Conservation (phyloP, 148 eudicot genomes). For the Polygonum maritimum region DNA sequence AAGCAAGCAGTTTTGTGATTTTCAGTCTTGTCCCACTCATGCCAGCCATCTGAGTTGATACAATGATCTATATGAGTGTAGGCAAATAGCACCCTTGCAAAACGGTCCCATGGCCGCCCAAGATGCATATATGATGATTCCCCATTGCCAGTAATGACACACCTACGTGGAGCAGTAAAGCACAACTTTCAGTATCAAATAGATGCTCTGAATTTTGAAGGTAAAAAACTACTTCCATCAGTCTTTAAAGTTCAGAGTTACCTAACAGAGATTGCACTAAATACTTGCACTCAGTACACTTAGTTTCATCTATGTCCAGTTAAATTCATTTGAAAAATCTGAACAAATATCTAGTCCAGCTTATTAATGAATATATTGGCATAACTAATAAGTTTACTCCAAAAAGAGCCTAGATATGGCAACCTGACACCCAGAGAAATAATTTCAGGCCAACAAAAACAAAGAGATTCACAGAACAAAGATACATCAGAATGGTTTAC, state of each 20-base stretch:
- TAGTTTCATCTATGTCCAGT: too few relatives aligned
- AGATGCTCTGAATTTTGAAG: background rate
- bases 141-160: conserved; percentile 89
- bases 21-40: conserved; percentile 86
- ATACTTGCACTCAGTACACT: too few relatives aligned
- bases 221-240: too few relatives aligned
- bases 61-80: conserved; percentile 90
- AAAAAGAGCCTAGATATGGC: background rate
- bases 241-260: too few relatives aligned
- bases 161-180: conserved; percentile 28
- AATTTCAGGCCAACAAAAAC: background rate
- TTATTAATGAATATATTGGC: background rate
- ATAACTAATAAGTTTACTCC: background rate
- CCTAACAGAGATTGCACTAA: too few relatives aligned
- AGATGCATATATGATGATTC: conserved; percentile 54
- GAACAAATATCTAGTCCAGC: too few relatives aligned
- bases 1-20: conserved; percentile 95
- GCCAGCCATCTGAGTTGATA: conserved; percentile 66
- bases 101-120: conserved; percentile 98
- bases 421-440: background rate
- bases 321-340: too few relatives aligned
- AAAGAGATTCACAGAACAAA: background rate
- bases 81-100: conserved; percentile 84
- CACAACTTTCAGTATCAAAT: background rate
- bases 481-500: background rate